Percentiles rank a stretch among this genome's conserved stretches.
phyloP scores from a whole-genome alignment of 1,284 basidiomycete genomes.

The Ceratobasidium sp. region DNA sequence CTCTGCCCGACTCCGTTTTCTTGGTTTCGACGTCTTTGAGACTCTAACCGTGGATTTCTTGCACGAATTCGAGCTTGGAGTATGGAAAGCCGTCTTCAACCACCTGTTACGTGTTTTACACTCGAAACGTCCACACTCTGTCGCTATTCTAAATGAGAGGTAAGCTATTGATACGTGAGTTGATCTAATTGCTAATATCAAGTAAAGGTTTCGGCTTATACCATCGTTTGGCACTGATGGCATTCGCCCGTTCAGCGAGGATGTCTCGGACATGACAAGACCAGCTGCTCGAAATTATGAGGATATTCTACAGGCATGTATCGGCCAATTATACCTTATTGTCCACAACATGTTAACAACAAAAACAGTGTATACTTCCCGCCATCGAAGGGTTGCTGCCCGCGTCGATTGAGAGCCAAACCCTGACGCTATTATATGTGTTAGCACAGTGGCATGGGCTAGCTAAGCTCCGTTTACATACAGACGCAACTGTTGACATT shows the following conservation, averaged over 20 bases:
- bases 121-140: conserved; percentile 8
- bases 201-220: conserved; percentile 36
- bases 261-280: conserved; percentile 40
- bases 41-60: conserved; percentile 49
- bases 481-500: conserved; percentile 47
- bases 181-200: neutral
- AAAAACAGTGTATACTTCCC: conserved; percentile 53
- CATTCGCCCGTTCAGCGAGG: conserved; percentile 40
- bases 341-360: neutral
- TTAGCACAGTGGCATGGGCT: conserved; percentile 54
- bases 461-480: conserved; percentile 54
- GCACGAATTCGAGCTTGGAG: conserved; percentile 51
- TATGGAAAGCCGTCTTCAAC: conserved; percentile 52
- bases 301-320: conserved; percentile 20
- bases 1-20: conserved; percentile 7
- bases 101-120: conserved; percentile 55
- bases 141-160: conserved; percentile 29
- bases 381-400: conserved; percentile 54
- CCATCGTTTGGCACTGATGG: conserved; percentile 37
- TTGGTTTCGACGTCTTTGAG: conserved; percentile 41
- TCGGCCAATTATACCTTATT: neutral
- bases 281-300: conserved; percentile 43
- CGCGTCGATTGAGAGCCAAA: conserved; percentile 46
- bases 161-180: neutral
- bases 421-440: conserved; percentile 47